These are phyloP conservation scores for Entonaema liquescens DNA, from an alignment of 495 filamentous ascomycete genomes.

Conservation along the genomic window DNA sequence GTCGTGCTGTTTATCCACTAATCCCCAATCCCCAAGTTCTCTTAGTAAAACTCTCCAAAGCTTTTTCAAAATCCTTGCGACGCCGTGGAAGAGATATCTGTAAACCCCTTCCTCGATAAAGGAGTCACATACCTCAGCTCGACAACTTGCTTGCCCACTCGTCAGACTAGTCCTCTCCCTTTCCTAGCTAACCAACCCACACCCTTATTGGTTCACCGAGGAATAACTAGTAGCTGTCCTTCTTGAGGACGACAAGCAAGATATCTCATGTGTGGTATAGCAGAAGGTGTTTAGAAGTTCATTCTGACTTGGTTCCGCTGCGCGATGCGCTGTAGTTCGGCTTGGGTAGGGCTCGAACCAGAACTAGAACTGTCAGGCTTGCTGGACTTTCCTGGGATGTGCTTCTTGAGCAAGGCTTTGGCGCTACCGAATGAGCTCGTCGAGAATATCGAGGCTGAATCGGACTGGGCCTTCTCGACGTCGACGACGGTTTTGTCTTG, in stretches of 20 bases:
- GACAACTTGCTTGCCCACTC: too few species aligned
- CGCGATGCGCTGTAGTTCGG: conserved; percentile 18
- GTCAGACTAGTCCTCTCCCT: too few species aligned
- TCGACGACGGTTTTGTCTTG: conserved; percentile 16
- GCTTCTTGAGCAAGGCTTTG: conserved; percentile 43
- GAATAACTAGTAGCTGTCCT: not conserved
- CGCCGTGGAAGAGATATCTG: too few species aligned
- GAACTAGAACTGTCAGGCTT: not conserved
- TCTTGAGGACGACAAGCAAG: not conserved
- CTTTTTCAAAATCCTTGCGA: too few species aligned
- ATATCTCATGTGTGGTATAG: too few species aligned
- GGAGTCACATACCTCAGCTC: too few species aligned
- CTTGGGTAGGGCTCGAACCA: conserved; percentile 6
- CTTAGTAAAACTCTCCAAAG: not conserved
- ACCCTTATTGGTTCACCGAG: not conserved
- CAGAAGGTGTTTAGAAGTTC: conserved; percentile 6
- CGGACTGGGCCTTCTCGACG: conserved; percentile 8
- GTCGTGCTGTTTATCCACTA: not conserved
- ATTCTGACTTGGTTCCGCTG: conserved; percentile 32
- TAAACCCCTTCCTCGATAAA: too few species aligned
- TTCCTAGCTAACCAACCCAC: not conserved
- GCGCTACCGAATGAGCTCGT: conserved; percentile 46
- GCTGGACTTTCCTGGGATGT: conserved; percentile 11
- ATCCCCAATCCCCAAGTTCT: not conserved
- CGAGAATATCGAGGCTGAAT: conserved; percentile 44